Evolutionary conservation across 768 basidiomycete species (phyloP), one percentile per base, ranked within the genome.

Genomic region (Collybiopsis luxurians): DNA sequence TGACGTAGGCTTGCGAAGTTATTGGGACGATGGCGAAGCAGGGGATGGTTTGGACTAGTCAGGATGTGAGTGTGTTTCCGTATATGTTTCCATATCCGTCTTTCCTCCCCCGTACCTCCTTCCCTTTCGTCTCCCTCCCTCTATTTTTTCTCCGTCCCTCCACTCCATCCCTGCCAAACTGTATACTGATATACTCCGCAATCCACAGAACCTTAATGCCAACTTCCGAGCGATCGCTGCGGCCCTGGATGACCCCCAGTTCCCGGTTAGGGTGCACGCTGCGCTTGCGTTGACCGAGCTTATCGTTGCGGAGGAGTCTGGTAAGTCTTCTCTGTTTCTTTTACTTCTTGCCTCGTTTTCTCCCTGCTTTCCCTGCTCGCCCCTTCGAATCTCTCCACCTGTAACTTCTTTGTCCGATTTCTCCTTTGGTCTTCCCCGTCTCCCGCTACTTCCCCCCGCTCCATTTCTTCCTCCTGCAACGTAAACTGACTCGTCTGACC

Each of bases 231-330:
- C 83, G 1, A 78, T 90, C 44, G 82, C 85, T 21, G 70, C 73
- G n/a, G 82, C 81, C 5, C 74, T 95, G 47, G 88, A 92, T 64
- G 92, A 95, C 62, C 67, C 82, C 0, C 87, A 90, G 60, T 78
- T 95, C 54, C 91, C 92, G 0, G 92, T 95, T 27, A 84, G 87
- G 36, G 89, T 95, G 9, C 90, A 92, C 53, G 92, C 91, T 6
- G 86, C 87, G 1, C 73, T 95, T 59, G 85, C 90, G 1, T 74
- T 96, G 57, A 88, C 90, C 2, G 87, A 92, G 67, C 78, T 94
- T 75, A 81, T 93, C 15, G 70, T 78, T 9, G 70, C 73, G 28
- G 79, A 90, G 57, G 82, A 87, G 19, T 77, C 81, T 40, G 87
- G 89, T 88, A 62, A 43, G 80, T 68, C 42, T 44, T 5, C 42